phyloP scores from a whole-genome alignment of 140 eudicot species.

The Bidens hawaiensis region DNA sequence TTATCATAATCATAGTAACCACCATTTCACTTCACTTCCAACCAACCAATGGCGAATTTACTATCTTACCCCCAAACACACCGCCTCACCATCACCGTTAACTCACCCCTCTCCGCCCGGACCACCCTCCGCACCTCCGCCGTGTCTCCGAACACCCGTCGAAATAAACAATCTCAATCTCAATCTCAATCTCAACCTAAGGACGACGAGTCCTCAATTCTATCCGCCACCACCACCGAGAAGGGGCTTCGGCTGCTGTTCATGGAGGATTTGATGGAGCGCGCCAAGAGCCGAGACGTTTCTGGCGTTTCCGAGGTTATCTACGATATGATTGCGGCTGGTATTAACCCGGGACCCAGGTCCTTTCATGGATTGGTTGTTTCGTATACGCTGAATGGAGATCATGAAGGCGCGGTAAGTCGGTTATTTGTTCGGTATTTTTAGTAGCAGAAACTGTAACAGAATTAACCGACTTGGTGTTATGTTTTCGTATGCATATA shows the following conservation, averaged over 20 bases:
- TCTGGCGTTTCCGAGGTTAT: slow-evolving; percentile 71
- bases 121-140: slow-evolving; percentile 33
- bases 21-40: not conserved
- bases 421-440: too few species aligned
- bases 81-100: slow-evolving; percentile 14
- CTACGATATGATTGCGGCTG: slow-evolving; percentile 94
- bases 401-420: slow-evolving; percentile 77
- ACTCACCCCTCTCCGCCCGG: not conserved
- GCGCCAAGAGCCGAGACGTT: slow-evolving; percentile 54
- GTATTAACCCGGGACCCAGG: slow-evolving; percentile 81
- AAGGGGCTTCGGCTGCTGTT: slow-evolving; percentile 62
- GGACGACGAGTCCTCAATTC: slow-evolving; percentile 36
- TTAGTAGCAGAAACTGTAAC: too few species aligned
- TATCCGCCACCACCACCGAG: slow-evolving; percentile 52
- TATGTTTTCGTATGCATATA: too few species aligned
- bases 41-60: slow-evolving; percentile 20
- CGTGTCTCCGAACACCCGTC: slow-evolving; percentile 19
- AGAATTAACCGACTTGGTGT: too few species aligned
- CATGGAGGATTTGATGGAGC: slow-evolving; percentile 91
- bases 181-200: slow-evolving; percentile 32
- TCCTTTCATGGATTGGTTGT: slow-evolving; percentile 88
- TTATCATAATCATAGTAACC: not conserved
- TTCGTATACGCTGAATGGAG: slow-evolving; percentile 67
- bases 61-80: slow-evolving; percentile 23
- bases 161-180: slow-evolving; percentile 28